Evolutionary conservation across 1,284 basidiomycete genomes (phyloP), one percentile per base, ranked within the genome.

Genomic region (Kalmanozyma brasiliensis): DNA sequence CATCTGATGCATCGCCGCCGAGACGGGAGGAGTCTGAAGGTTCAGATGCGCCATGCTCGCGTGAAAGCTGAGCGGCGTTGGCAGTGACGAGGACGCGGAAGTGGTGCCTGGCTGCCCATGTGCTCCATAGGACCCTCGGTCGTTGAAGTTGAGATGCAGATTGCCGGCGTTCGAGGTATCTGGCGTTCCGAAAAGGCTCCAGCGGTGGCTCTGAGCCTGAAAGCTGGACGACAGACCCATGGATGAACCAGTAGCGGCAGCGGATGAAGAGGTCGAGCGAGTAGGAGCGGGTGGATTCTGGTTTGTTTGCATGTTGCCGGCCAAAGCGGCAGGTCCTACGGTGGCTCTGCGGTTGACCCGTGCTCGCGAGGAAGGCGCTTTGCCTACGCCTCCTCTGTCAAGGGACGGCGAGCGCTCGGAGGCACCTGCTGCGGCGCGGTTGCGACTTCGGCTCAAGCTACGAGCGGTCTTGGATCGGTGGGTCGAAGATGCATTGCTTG

Each of bases 1-100:
- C 11, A 30, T 14, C 16, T 47, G 34, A 9, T 45, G 49, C 22
- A 56, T 37, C 8, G 23, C 29, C 2, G 43, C 9, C 10, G 49
- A 43, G 2, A 73, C 35, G 11, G 71, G 59, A 14, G 67, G 62
- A 4, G 58, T 59, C 53, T 73, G 66, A 20, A 73, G 42, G n/a
- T 73, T 60, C n/a, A 73, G 48, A 29, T 71, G 66, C 8, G 68
- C 62, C 71, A 73, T 73, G 44, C 67, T 70, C 0, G 52, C 30
- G 32, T 73, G 64, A 40, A 73, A 73, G 29, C 52, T 65, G 32
- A 57, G 56, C 43, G 63, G 44, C 16, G 64, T 57, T 11, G 61
- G 64, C 32, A 71, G 40, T 16, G 68, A 65, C 6, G 68, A 59
- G 2, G 69, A 72, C 1, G 62, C 53, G 8, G 63, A 58, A 3